Evolutionary conservation across 495 filamentous ascomycete genomes (phyloP).

Genomic region (Emericellopsis terricola): DNA sequence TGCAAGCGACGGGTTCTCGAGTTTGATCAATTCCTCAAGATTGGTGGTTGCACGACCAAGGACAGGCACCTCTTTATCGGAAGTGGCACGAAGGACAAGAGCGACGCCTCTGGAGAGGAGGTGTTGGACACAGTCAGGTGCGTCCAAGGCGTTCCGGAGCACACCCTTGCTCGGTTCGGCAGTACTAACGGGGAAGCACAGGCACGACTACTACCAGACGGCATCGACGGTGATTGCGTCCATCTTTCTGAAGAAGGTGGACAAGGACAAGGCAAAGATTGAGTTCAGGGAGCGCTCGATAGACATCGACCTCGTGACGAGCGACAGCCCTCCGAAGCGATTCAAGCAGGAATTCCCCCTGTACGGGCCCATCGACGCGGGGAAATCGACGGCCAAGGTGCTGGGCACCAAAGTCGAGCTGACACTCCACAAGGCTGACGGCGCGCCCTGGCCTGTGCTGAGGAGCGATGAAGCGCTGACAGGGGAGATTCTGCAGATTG

Average conservation of each 20-base stretch:
- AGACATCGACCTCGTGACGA: constrained; percentile 63
- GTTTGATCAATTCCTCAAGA: constrained; percentile 95
- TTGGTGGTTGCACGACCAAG: constrained; percentile 75
- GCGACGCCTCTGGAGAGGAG: constrained; percentile 32
- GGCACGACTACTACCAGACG: constrained; percentile 93
- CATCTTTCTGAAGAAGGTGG: constrained; percentile 92
- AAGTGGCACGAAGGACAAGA: constrained; percentile 46
- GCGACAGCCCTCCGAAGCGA: constrained; percentile 56
- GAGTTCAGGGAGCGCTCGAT: constrained; percentile 41
- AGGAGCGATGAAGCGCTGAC: constrained; percentile 63
- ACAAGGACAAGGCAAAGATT: constrained; percentile 57
- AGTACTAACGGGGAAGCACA: no score
- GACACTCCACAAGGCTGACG: constrained; percentile 66
- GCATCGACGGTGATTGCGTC: constrained; percentile 68
- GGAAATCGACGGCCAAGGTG: constrained; percentile 61
- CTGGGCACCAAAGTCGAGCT: constrained; percentile 93
- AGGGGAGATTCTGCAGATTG: constrained; percentile 70
- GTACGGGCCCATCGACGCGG: constrained; percentile 57
- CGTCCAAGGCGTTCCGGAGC: constrained; percentile 8
- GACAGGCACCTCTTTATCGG: constrained; percentile 74
- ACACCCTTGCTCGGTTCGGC: background rate
- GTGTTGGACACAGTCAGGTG: constrained; percentile 54
- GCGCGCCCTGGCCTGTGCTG: constrained; percentile 74
- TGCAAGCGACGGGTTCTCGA: constrained; percentile 91
- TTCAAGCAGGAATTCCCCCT: constrained; percentile 59